Conservation (phyloP, 352 stramenopile genomes). For the Globisporangium yorkense region DNA sequence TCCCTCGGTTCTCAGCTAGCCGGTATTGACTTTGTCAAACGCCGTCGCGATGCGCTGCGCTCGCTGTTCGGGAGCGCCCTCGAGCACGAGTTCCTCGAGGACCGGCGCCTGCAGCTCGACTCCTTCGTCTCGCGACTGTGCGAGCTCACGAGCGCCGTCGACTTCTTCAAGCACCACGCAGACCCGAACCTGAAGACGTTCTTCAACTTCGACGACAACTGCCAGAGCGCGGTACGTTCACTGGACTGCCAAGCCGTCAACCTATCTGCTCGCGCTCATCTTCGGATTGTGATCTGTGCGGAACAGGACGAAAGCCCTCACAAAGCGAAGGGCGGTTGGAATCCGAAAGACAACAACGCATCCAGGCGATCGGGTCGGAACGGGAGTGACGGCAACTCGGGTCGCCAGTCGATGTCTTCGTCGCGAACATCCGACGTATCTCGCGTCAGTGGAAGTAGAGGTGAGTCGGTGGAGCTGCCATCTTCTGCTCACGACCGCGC, state of each 20-base stretch:
- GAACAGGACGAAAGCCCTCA: slow-evolving; percentile 24
- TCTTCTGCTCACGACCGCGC: not conserved
- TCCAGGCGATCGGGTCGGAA: slow-evolving; percentile 5
- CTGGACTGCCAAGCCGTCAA: not conserved
- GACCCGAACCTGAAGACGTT: slow-evolving; percentile 47
- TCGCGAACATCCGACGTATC: not conserved
- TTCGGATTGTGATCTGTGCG: too few relatives aligned
- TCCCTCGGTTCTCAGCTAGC: slow-evolving; percentile 41
- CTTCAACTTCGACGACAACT: slow-evolving; percentile 60
- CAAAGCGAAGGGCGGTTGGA: slow-evolving; percentile 18
- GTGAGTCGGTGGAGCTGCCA: not conserved
- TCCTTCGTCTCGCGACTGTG: slow-evolving; percentile 43
- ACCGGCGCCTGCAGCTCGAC: slow-evolving; percentile 44
- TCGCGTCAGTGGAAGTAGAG: not conserved
- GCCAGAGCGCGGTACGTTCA: slow-evolving; percentile 42
- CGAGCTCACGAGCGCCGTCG: slow-evolving; percentile 29
- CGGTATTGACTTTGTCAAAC: slow-evolving; percentile 45
- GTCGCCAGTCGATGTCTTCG: slow-evolving; percentile 12
- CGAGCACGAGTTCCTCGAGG: slow-evolving; percentile 53
- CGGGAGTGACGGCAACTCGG: not conserved
- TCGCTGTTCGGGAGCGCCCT: slow-evolving; percentile 43
- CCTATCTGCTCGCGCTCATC: not conserved
- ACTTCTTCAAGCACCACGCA: slow-evolving; percentile 56
- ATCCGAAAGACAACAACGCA: slow-evolving; percentile 10
- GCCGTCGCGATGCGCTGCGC: slow-evolving; percentile 41